Percentiles rank a stretch among this genome's conserved stretches.
phyloP scores from a whole-genome alignment of 129 eudicot genomes.

The Chrysanthemum lavandulifolium region DNA sequence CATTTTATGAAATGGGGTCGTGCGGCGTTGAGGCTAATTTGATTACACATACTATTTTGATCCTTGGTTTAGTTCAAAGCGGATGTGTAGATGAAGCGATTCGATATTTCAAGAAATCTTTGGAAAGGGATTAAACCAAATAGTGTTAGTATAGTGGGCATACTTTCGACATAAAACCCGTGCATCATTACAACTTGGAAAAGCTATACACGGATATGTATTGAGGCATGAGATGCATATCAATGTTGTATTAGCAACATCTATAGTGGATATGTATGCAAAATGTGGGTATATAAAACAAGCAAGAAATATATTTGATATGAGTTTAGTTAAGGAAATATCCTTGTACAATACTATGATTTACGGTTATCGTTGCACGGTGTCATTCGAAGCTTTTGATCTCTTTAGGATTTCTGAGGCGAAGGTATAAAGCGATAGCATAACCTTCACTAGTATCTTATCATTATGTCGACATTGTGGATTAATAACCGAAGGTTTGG shows the following conservation, averaged over 20 bases:
- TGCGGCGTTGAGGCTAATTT: conserved; percentile 47
- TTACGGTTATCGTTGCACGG: conserved; percentile 58
- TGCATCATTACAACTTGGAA: conserved; percentile 52
- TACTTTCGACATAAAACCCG: conserved; percentile 54
- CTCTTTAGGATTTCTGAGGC: conserved; percentile 32
- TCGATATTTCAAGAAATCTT: conserved; percentile 51
- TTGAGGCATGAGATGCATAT: conserved; percentile 38
- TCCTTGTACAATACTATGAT: conserved; percentile 69
- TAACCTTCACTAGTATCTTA: conserved; percentile 54
- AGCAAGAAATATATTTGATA: conserved; percentile 50
- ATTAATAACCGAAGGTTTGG: conserved; percentile 46
- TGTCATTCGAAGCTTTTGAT: conserved; percentile 50
- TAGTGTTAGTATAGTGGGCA: conserved; percentile 33
- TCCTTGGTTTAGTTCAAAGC: conserved; percentile 53
- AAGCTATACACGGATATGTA: conserved; percentile 55
- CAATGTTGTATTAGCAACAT: conserved; percentile 51
- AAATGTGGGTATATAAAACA: conserved; percentile 66
- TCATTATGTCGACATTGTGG: conserved; percentile 64
- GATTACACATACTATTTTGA: conserved; percentile 51
- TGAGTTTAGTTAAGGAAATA: conserved; percentile 34
- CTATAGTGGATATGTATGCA: conserved; percentile 80
- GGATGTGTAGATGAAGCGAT: conserved; percentile 49
- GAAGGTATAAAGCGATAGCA: conserved; percentile 45
- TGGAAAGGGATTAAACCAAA: conserved; percentile 50
- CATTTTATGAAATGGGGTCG: conserved; percentile 54